Evolutionary conservation across 208 protist genomes (phyloP).

Genomic region (Wallacemonas collosoma): DNA sequence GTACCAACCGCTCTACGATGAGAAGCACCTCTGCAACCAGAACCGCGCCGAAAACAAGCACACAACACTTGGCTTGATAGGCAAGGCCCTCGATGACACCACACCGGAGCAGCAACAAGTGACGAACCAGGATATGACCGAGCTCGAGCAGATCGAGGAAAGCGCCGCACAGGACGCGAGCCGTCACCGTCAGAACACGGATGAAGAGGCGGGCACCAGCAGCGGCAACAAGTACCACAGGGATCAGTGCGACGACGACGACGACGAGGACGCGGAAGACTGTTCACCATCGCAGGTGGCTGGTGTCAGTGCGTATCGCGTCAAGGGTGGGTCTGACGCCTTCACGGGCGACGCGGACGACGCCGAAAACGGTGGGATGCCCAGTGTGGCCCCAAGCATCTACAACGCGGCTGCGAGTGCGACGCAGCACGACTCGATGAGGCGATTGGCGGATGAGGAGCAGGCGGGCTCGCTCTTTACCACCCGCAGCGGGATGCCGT

Average conservation of each 20-base stretch:
- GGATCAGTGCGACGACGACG: constrained; percentile 26
- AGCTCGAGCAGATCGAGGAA: too few relatives aligned
- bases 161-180: too few relatives aligned
- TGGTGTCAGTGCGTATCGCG: not conserved
- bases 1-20: constrained; percentile 50
- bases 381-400: constrained; percentile 1
- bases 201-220: constrained; percentile 17
- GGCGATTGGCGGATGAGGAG: not conserved
- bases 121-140: too few relatives aligned
- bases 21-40: constrained; percentile 23
- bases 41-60: constrained; percentile 62
- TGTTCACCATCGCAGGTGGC: not conserved
- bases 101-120: constrained; percentile 7
- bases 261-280: constrained; percentile 6
- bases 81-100: constrained; percentile 29
- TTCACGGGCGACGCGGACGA: not conserved
- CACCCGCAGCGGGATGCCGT: not conserved
- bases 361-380: not conserved
- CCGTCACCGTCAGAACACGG: constrained; percentile 18
- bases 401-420: not conserved
- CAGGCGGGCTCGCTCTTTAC: not conserved
- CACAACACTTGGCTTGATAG: constrained; percentile 48
- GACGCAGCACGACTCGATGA: not conserved
- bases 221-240: too few relatives aligned
- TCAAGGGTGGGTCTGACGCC: not conserved